Percentiles rank a stretch among this genome's conserved stretches.
These are phyloP conservation scores for Haplographium delicatum DNA, from an alignment of 495 filamentous ascomycete species.

Conservation along the genomic window DNA sequence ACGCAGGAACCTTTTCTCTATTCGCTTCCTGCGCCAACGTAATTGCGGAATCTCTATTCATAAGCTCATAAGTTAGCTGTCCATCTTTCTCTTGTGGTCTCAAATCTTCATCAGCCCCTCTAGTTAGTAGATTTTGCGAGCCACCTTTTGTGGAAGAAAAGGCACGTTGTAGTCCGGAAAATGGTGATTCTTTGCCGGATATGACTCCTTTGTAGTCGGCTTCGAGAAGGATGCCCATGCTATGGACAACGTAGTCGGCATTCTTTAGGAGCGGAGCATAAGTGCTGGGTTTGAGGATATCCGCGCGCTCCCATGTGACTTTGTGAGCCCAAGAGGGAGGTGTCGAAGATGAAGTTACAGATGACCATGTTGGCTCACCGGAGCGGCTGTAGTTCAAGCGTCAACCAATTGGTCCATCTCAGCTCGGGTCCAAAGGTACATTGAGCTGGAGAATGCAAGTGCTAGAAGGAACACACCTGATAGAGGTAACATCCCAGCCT, in stretches of 20 bases:
- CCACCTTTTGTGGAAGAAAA: slow-evolving; percentile 63
- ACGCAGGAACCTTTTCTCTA: slow-evolving; percentile 55
- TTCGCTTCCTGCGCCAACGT: slow-evolving; percentile 78
- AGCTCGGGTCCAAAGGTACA: too few species aligned
- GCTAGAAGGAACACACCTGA: slow-evolving; percentile 69
- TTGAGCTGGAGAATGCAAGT: too few species aligned
- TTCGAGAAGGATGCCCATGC: slow-evolving; percentile 93
- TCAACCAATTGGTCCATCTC: not conserved
- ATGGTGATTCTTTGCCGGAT: slow-evolving; percentile 68
- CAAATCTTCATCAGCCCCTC: slow-evolving; percentile 49
- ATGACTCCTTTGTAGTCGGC: slow-evolving; percentile 96
- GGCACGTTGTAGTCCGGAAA: slow-evolving; percentile 68
- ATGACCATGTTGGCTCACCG: slow-evolving; percentile 78
- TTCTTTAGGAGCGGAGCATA: slow-evolving; percentile 67
- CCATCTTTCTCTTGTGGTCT: slow-evolving; percentile 59
- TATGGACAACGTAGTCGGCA: slow-evolving; percentile 84
- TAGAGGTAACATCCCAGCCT: slow-evolving; percentile 83
- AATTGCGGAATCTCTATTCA: slow-evolving; percentile 88
- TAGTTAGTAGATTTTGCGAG: slow-evolving; percentile 60
- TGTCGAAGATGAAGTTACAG: slow-evolving; percentile 63
- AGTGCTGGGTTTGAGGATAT: slow-evolving; percentile 74
- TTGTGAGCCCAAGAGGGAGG: slow-evolving; percentile 76
- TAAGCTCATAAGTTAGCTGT: slow-evolving; percentile 92
- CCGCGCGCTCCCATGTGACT: slow-evolving; percentile 80
- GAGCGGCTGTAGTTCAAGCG: slow-evolving; percentile 57